A percentile compares a stretch with the other conserved stretches of the same genome.
phyloP scores from a whole-genome alignment of 2,329 filamentous ascomycete genomes.

The Botrytis porri region DNA sequence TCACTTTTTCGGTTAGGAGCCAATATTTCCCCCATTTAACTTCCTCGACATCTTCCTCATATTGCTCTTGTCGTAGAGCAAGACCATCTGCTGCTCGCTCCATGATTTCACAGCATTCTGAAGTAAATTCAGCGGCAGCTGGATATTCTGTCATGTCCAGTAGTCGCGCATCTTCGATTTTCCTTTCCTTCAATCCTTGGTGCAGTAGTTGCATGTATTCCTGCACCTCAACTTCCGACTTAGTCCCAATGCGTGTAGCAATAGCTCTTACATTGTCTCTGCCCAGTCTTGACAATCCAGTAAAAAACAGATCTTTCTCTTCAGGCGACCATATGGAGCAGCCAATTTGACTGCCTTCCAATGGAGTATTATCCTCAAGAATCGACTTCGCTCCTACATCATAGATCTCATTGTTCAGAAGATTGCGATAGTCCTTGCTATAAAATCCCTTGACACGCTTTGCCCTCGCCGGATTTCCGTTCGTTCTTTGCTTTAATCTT shows the following conservation, averaged over 20 bases:
- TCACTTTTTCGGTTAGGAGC: conserved; percentile 52
- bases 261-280: conserved; percentile 61
- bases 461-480: conserved; percentile 24
- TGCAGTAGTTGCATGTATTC: conserved; percentile 66
- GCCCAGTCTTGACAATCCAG: conserved; percentile 61
- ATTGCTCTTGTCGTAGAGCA: conserved; percentile 59
- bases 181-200: conserved; percentile 39
- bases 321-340: conserved; percentile 63
- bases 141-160: conserved; percentile 57
- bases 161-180: conserved; percentile 27
- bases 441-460: conserved; percentile 44
- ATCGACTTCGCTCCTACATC: conserved; percentile 44
- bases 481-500: conserved; percentile 18
- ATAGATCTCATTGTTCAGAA: conserved; percentile 57
- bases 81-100: conserved; percentile 68
- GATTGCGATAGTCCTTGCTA: conserved; percentile 47
- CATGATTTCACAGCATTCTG: conserved; percentile 61
- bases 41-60: conserved; percentile 59
- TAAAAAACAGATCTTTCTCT: conserved; percentile 72
- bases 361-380: conserved; percentile 33
- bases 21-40: conserved; percentile 60
- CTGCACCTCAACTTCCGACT: conserved; percentile 70
- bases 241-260: conserved; percentile 61
- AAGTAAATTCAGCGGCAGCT: conserved; percentile 69
- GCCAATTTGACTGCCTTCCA: conserved; percentile 60